Evolutionary conservation across 2,329 filamentous ascomycete genomes (phyloP), one percentile per base, ranked within the genome.

Genomic region (Kalaharituber pfeilii): DNA sequence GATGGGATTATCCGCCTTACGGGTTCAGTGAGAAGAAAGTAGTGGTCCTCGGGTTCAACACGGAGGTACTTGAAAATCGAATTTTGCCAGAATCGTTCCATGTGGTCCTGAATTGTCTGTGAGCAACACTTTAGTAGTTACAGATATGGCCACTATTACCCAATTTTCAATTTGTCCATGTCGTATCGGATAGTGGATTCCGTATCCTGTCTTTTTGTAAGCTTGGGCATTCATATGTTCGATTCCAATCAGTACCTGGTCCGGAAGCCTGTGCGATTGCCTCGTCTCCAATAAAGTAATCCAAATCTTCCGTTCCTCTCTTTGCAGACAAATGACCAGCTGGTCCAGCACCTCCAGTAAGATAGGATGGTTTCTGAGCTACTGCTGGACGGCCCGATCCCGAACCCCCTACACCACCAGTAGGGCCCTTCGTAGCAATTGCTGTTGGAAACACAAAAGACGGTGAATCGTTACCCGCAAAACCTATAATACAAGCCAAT

Each of bases 31-130:
- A 98, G 80, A 59, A 98, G 80, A 70, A 98, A 98, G 74, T 94
- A 88, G 71, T 98, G 91, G 68, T 98, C 91, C 72, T 98, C 91
- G 27, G 91, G 91, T 72, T 98, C 91, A 62, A 98, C 91, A 65
- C 91, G 81, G 52, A 98, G 78, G 67, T 98, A 98, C 70, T 98
- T 98, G 79, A 98, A 98, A 72, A 98, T 98, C 60, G 91, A 98
- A 73, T 96, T 96, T 62, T 93, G 96, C 91, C 91, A 98, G 73
- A 96, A 98, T 60, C 91, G 82, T 71, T 98, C 91, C 91, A 98
- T 98, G 66, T 95, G 86, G 71, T 98, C 91, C 85, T 91, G 62
- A 5, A 53, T 58, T 45, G 29, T 60, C 56, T 62, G 63, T 53
- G 59, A n/a, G n/a, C n/a, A n/a, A n/a, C n/a, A n/a, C n/a, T n/a